phyloP scores from a whole-genome alignment of 441 rosid species.

The Populus hybrid region DNA sequence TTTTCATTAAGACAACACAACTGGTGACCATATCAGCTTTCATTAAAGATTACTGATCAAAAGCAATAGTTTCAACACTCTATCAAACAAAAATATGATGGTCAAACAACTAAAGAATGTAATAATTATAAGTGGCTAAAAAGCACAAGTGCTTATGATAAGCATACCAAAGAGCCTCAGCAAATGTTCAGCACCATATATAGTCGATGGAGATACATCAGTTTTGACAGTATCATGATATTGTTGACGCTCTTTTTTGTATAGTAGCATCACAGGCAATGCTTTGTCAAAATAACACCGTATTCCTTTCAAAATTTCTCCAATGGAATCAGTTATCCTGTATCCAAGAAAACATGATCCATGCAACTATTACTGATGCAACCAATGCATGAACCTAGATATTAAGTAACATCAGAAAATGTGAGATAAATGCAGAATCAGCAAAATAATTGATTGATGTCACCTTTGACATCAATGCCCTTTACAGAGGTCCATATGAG shows the following conservation, averaged over 20 bases:
- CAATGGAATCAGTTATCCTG: conserved; percentile 82
- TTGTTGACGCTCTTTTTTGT: conserved; percentile 87
- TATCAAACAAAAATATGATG: background rate
- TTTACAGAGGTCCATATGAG: background rate
- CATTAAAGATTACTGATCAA: background rate
- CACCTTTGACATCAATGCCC: background rate
- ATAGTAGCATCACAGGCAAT: conserved; percentile 75
- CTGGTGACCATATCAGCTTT: background rate
- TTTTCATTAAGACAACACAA: background rate
- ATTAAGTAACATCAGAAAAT: background rate
- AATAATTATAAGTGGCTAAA: background rate
- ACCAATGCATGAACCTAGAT: background rate
- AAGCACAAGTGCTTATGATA: background rate
- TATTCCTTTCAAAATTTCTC: conserved; percentile 85
- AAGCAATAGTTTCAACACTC: background rate
- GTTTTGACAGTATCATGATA: conserved; percentile 51
- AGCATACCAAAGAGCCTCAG: conserved; percentile 89
- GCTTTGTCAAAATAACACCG: conserved; percentile 92
- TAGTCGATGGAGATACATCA: conserved; percentile 78
- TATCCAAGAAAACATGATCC: conserved; percentile 17
- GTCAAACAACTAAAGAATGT: background rate
- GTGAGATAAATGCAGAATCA: background rate
- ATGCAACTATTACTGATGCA: conserved; percentile 10
- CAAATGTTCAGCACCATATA: conserved; percentile 97
- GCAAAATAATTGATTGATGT: background rate